A percentile compares a stretch with the other conserved stretches of the same genome.
These are phyloP conservation scores for Peniophora sp. DNA, from an alignment of 1,284 basidiomycete species.

Conservation along the genomic window DNA sequence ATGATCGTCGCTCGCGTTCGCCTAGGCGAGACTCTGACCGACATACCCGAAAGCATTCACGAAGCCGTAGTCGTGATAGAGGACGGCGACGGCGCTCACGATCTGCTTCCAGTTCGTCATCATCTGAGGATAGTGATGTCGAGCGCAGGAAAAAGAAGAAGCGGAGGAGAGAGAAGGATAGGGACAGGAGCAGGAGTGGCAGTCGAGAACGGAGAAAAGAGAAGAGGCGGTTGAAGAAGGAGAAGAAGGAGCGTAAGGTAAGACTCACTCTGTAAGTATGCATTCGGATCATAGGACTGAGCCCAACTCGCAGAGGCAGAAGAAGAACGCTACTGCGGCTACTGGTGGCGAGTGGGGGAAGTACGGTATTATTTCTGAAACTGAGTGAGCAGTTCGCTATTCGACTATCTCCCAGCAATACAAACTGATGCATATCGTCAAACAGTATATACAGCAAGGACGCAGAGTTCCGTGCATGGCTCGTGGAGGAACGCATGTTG, in stretches of 20 bases:
- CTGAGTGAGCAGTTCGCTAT: constrained; percentile 62
- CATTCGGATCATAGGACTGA: no score
- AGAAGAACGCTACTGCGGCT: constrained; percentile 47
- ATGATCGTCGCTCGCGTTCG: constrained; percentile 1
- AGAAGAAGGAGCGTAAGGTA: constrained; percentile 64
- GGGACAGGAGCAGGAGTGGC: constrained; percentile 22
- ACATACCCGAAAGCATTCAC: constrained; percentile 7
- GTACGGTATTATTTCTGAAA: constrained; percentile 77
- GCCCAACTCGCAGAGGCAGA: constrained; percentile 25
- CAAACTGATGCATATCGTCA: background rate
- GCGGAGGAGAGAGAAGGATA: background rate
- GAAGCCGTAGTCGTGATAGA: constrained; percentile 1
- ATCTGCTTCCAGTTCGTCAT: constrained; percentile 5
- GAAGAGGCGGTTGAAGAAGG: constrained; percentile 54
- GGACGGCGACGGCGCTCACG: constrained; percentile 1
- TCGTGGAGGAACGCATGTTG: constrained; percentile 81
- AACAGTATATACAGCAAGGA: constrained; percentile 69
- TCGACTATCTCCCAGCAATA: background rate
- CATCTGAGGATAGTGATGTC: background rate
- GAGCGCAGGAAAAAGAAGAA: constrained; percentile 1
- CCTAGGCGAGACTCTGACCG: constrained; percentile 7
- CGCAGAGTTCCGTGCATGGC: constrained; percentile 83
- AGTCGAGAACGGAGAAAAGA: constrained; percentile 42
- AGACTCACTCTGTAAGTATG: no score
- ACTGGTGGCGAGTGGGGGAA: constrained; percentile 76